Base-by-base conservation (phyloP, 352 stramenopile genomes). In the Phytopythium chamaehyphon region DNA sequence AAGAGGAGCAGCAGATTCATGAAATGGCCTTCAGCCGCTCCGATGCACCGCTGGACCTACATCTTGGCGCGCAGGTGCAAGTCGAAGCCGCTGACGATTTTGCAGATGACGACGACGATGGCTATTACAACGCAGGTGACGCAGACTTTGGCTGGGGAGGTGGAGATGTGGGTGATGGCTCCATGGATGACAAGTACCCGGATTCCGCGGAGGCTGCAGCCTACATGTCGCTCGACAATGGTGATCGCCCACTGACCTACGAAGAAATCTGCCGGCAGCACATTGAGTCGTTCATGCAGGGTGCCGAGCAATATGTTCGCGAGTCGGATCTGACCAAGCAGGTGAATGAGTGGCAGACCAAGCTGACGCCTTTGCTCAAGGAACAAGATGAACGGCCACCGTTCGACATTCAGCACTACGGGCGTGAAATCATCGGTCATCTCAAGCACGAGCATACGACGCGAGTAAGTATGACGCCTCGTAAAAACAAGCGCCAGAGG, bases 341-440 rank as follows among this genome's bases (percentile, higher is more conserved):
- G 59, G 75, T 90, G 36, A 82, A 66, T 54, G 76, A 88, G 40
- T 92, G 82, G 82, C 75, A 92, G 50, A 63, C 75, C n/a, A 90
- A 82, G 51, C 54, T 92, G 18, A 76, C 50, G 33, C 82, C 82
- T n/a, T 58, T 90, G 9, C 53, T 92, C 8, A 76, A 86, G 57
- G 73, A 87, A 53, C 82, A 92, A 50, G 76, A 91, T 18, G 51
- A 63, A 14, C 79, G 69, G 10, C 75, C 76, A 9, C 67, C 69
- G 16, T 94, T 92, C 48, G 76, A 93, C 51, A 93, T 93, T 38
- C 80, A 90, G 43, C 64, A 61, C 24, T 90, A 75, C 33, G 80
- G 80, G 11, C 69, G 66, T 16, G 66, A 84, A 26, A 88, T 91
- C 49, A 61, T 91, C 38, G 60, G 35, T 0, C 64, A 79, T 12